Base-by-base conservation (phyloP, 2,329 filamentous ascomycete species). In the Diaporthe amygdali region DNA sequence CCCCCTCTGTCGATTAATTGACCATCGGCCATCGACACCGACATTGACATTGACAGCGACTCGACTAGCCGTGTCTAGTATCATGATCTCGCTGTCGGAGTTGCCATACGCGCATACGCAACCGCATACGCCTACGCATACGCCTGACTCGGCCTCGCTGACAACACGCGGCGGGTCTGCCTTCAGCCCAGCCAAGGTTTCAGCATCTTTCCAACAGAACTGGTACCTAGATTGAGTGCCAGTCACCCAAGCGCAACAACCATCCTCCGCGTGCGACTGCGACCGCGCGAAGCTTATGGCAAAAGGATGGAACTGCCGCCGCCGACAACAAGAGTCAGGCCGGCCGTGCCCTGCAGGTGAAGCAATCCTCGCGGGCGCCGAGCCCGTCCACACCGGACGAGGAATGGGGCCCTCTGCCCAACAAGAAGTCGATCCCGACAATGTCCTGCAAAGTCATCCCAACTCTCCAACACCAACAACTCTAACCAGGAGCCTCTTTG, bases 331-430 rank as follows among this genome's bases (percentile, higher is more conserved):
- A 64, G 59, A 64, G 59, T 64, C 44, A 49, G 59, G 44, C 32
- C 59, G 59, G 59, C 59, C 59, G 59, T 64, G 59, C 59, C 44
- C 59, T 64, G 44, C 59, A 49, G 59, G 27, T 64, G 59, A 64
- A 20, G 44, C 59, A 49, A 14, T 47, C n/a, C 41, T 37, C 44
- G 59, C n/a, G 30, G 30, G 34, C 14, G 59, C 44, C 59, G 44
- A 64, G 59, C 30, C 44, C 44, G 30, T 47, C 44, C 44, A 37
- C 59, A 34, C 14, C 30, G 12, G 30, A 54, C 14, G 51, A 32
- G 51, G 20, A 32, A 34, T 15, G 39, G 37, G 46, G n/a, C 17
- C 25, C 22, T 32, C 44, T 39, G 14, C 20, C 27, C 41, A 47
- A 34, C 41, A 46, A 17, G 56, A 14, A 17, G 20, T n/a, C 15